Evolutionary conservation across 176 grass and related monocot genomes (phyloP), one percentile per base, ranked within the genome.

Genomic region (Eragrostis nindensis): DNA sequence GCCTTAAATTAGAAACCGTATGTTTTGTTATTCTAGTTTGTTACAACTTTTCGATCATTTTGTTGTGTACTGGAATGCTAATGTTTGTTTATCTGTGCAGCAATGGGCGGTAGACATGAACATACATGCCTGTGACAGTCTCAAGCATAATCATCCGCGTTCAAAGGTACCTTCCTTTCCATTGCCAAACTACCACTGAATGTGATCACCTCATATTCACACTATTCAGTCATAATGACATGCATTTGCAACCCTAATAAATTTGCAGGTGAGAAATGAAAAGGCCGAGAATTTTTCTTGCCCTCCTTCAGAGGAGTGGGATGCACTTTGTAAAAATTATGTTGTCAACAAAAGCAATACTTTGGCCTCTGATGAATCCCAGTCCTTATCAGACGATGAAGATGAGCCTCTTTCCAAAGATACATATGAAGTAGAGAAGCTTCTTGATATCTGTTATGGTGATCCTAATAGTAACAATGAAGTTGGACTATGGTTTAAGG

Each of bases 71-170:
- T 42, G 43, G 7, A 18, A 45, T 9, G 56, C 19, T 55, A 61
- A 71, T 36, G 57, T 78, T 63, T 43, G 40, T 13, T 68, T 5
- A 17, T 74, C 32, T 36, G 32, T 87, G 64, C 36, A 92, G 87
- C 47, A 71, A 17, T 95, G 85, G 90, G 93, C 93, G 25, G 87
- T 92, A 24, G 90, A 96, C 76, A 32, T 90, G 19, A 96, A 92
- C 71, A 8, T 14, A 26, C 8, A 88, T 92, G 90, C 90, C 18
- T 96, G 93, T 68, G 70, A 86, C 1, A 92, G 90, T 62, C 79
- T 95, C 24, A 87, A 90, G 24, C 66, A 55, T 50, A 95, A 95
- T 64, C 93, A 95, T 69, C 79, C 87, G 29, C 21, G 24, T 30
- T 90, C 93, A 13, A 75, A 92, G 85, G 93, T 92, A 64, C 3